Base-by-base conservation (phyloP, 257 asterid species). In the Phtheirospermum japonicum region DNA sequence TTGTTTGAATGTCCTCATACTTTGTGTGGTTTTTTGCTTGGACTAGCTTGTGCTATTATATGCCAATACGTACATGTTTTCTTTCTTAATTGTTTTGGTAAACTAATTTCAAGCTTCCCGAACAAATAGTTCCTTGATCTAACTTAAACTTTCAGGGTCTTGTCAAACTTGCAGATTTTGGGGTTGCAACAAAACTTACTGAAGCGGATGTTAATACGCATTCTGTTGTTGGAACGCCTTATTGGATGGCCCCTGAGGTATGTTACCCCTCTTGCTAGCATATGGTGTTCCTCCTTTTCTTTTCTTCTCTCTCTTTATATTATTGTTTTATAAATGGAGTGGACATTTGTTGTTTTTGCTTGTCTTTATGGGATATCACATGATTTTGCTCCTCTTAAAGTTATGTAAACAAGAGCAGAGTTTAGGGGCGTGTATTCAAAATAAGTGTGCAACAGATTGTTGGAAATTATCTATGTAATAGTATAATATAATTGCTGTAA, bases 241-340 rank as follows among this genome's bases (percentile, higher is more conserved):
- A 93, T 68, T 93, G 99, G 99, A 93, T 93, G 99, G 97, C 99
- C 69, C 99, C 99, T 72, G 99, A 93, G 97, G 99, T 89, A 71
- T 58, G 61, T 65, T n/a, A 45, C 48, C 45, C 18, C 67, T 10
- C 52, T 31, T 61, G 37, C 20, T 34, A 61, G 33, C 30, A 30
- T 70, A 56, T 65, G 52, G 43, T 61, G 40, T 43, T 14, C 37
- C 45, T 42, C 57, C 57, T 40, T 12, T 33, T 8, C 52, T 9
- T 46, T 16, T 16, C 26, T 7, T 45, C n/a, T 18, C 31, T 50
- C 56, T n/a, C 39, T 14, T 7, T 71, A 5, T 45, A 12, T 46
- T n/a, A 6, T 42, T 10, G 2, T 4, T 46, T 6, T 46, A 20
- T 32, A 14, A 48, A 58, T 8, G 57, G 61, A 33, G 49, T 66